These are phyloP conservation scores for Eucalyptus sp. DNA, from an alignment of 345 rosid species.

Conservation along the genomic window DNA sequence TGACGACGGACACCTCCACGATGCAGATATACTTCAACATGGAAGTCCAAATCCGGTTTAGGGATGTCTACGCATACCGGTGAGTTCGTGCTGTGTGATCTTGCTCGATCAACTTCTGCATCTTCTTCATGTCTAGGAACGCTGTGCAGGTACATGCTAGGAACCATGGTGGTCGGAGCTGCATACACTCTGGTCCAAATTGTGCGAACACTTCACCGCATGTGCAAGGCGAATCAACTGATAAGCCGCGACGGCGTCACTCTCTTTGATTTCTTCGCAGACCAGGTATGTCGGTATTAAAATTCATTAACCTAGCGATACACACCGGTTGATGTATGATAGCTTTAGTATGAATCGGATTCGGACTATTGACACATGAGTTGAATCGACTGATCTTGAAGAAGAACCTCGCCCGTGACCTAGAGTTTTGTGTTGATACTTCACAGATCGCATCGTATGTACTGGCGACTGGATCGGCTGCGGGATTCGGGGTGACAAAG, in stretches of 20 bases:
- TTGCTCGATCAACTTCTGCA: neutral
- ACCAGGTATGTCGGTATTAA: neutral
- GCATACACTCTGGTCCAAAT: slow-evolving; percentile 15
- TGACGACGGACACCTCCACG: neutral
- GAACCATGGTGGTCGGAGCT: slow-evolving; percentile 7
- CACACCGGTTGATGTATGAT: neutral
- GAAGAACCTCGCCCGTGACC: neutral
- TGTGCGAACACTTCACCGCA: neutral
- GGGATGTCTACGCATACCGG: slow-evolving; percentile 11
- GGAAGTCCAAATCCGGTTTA: neutral
- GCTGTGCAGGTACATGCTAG: slow-evolving; percentile 14
- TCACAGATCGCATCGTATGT: slow-evolving; percentile 26
- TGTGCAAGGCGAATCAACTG: neutral
- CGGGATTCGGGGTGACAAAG: slow-evolving; percentile 37
- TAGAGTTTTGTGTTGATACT: neutral
- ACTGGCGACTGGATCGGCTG: slow-evolving; percentile 43
- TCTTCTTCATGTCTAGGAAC: neutral
- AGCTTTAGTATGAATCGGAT: neutral
- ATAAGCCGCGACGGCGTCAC: neutral
- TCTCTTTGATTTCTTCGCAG: slow-evolving; percentile 14
- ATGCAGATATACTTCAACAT: neutral
- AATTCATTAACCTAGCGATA: neutral
- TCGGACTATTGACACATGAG: neutral
- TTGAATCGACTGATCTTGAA: neutral
- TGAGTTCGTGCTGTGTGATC: neutral